Conservation (phyloP, 1,284 basidiomycete species). For the Inonotus obliquus region DNA sequence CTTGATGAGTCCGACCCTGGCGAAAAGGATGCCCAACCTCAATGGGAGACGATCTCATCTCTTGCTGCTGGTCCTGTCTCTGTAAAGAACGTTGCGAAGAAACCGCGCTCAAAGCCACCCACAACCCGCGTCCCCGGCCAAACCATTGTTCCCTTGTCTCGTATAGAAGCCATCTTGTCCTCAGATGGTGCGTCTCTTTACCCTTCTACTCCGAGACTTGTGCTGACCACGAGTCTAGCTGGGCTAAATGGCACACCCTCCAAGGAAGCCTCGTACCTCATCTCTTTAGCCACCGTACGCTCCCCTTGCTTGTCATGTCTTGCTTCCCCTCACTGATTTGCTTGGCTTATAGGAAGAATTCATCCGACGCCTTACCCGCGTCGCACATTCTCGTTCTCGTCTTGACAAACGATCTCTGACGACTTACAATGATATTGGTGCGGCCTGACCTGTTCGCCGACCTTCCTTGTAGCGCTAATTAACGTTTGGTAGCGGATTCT, state of each 20-base stretch:
- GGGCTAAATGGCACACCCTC: conserved; percentile 59
- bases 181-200: conserved; percentile 53
- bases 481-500: conserved; percentile 40
- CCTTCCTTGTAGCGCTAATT: conserved; percentile 14
- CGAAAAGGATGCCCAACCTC: not conserved
- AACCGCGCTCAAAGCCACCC: conserved; percentile 30
- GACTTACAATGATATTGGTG: conserved; percentile 69
- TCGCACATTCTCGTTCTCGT: conserved; percentile 52
- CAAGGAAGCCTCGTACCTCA: conserved; percentile 65
- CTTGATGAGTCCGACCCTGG: conserved; percentile 2
- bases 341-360: conserved; percentile 62
- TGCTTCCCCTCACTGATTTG: conserved; percentile 5
- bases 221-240: conserved; percentile 30
- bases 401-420: conserved; percentile 47
- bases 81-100: conserved; percentile 21
- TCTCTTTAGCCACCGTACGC: conserved; percentile 68
- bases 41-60: conserved; percentile 11
- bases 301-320: not conserved
- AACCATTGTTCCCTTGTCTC: conserved; percentile 52
- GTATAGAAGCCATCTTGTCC: conserved; percentile 66
- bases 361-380: conserved; percentile 59
- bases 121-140: conserved; percentile 55
- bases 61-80: not conserved
- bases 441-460: conserved; percentile 22
- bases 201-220: not conserved